Base-by-base conservation (phyloP, 495 filamentous ascomycete genomes). In the Penicillium cataractarum region DNA sequence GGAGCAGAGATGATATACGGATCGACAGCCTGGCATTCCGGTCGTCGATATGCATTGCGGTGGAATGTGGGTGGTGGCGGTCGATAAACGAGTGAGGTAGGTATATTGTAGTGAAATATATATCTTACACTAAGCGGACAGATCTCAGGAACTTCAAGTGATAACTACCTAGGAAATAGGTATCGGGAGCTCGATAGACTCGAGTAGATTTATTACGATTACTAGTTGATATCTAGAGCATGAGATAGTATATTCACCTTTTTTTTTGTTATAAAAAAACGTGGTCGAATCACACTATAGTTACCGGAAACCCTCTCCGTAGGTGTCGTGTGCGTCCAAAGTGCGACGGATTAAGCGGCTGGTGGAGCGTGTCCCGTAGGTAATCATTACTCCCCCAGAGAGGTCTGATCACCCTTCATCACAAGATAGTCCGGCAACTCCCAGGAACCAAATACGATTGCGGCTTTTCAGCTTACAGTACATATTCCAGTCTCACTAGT, bases 381-480 rank as follows among this genome's bases (percentile, higher is more conserved):
- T 56, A 56, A 46, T 46, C 5, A 50, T 27, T 50, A 29, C 35
- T 39, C 44, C 24, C 48, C 53, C 22, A 29, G 46, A 50, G 46
- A 52, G 60, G 60, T 62, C 60, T 52, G 60, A 58, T 58, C 60
- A 35, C 60, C 31, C 29, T 49, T 13, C 33, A 62, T 62, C 58
- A 60, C 48, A 52, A 39, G 49, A 42, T 53, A 37, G 58, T 32
- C 55, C 26, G 29, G 24, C 35, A n/a, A 39, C 19, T 33, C 17
- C 54, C 31, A 55, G 52, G 52, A 56, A 56, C 33, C 35, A 40
- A 42, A 56, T 29, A 42, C 22, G 35, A 40, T 50, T 4, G 22
- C 46, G 46, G 46, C 22, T 50, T 50, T 50, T 50, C 46, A 50
- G 24, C 13, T 27, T 29, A 50, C 46, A 24, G 42, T 21, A 44